Conservation (phyloP, 202 grass and related monocot genomes). For the Setaria viridis region DNA sequence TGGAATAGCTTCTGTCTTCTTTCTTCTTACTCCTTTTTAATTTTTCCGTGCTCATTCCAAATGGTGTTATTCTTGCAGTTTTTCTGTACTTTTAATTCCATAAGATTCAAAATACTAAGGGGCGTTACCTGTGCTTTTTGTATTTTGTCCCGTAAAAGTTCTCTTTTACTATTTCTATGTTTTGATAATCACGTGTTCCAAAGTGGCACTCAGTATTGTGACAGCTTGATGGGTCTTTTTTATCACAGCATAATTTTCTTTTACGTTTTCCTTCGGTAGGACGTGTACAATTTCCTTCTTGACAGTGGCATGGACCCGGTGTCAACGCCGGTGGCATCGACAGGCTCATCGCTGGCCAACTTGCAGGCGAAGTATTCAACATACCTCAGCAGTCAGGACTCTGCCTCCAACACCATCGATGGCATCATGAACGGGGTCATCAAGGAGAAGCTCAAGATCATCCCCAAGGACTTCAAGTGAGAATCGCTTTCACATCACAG, state of each 20-base stretch:
- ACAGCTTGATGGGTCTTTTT: background rate
- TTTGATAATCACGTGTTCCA: too few species aligned
- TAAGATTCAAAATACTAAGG: too few species aligned
- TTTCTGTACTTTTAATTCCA: too few species aligned
- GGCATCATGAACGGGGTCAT: slow-evolving; percentile 80
- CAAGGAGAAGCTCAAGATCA: slow-evolving; percentile 80
- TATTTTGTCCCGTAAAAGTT: too few species aligned
- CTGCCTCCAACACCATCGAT: slow-evolving; percentile 43
- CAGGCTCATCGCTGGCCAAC: background rate
- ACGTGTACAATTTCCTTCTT: slow-evolving; percentile 82
- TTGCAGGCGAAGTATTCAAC: slow-evolving; percentile 40
- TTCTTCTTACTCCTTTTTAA: too few species aligned
- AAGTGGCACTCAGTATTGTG: background rate
- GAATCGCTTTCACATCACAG: background rate
- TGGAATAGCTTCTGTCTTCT: too few species aligned
- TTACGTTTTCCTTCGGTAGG: slow-evolving; percentile 33
- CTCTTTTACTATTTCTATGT: background rate
- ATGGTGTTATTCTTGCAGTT: too few species aligned
- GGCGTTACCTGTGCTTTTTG: too few species aligned
- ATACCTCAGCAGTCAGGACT: slow-evolving; percentile 47
- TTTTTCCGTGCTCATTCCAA: too few species aligned
- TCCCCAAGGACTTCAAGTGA: slow-evolving; percentile 64
- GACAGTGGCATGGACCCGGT: slow-evolving; percentile 64
- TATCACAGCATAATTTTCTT: background rate
- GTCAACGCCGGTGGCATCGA: background rate